These are phyloP conservation scores for Plasmodium relictum DNA, from an alignment of 169 alveolate genomes.

Conservation along the genomic window DNA sequence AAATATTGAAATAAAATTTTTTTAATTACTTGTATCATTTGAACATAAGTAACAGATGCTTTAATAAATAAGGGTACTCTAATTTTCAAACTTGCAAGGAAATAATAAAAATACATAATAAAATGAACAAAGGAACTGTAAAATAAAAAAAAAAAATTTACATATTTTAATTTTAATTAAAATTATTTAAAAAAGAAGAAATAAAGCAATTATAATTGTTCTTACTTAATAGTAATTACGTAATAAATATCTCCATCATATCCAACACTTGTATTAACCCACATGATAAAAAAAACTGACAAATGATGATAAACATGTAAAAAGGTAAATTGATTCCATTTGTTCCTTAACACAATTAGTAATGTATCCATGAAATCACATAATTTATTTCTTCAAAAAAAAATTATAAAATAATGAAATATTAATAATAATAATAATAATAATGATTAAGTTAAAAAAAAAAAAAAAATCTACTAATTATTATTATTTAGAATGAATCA, in stretches of 20 bases:
- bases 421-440: not conserved
- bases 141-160: conserved; percentile 4
- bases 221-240: conserved; percentile 79
- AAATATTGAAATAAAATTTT: not conserved
- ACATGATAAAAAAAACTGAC: conserved; percentile 78
- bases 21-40: conserved; percentile 79
- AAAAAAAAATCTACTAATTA: not conserved
- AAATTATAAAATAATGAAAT: not conserved
- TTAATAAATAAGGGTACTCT: conserved; percentile 53
- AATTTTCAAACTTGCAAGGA: conserved; percentile 63
- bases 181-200: too few relatives aligned
- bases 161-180: too few relatives aligned
- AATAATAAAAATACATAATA: conserved; percentile 84
- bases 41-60: conserved; percentile 78
- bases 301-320: conserved; percentile 83
- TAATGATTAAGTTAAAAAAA: not conserved
- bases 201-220: not conserved
- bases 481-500: not conserved
- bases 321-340: conserved; percentile 83
- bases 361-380: conserved; percentile 79
- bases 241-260: conserved; percentile 84
- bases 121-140: conserved; percentile 81
- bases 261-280: conserved; percentile 83
- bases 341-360: conserved; percentile 75
- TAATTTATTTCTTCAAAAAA: conserved; percentile 61